Evolutionary conservation across 805 yeast genomes (phyloP), one percentile per base, ranked within the genome.

Genomic region (Candida namnaoensis): DNA sequence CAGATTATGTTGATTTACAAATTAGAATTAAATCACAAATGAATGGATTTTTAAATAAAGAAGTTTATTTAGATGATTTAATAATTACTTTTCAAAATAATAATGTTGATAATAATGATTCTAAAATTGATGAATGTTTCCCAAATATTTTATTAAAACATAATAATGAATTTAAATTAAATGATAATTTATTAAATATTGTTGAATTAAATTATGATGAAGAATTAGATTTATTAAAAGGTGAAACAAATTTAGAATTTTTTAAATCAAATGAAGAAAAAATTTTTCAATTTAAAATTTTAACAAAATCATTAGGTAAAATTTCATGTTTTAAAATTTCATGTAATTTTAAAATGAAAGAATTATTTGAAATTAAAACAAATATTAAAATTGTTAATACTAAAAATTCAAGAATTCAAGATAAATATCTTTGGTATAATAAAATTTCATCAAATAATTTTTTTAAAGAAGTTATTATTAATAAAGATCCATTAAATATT

Each of bases 1-100:
- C 56, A 1, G 41, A 49, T 9, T n/a, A 38, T 1, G 34, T 46
- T 32, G 33, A 42, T 1, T 45, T 68, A 9, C 74, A 70, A 44
- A 2, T 70, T 7, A 43, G 44, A 1, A 35, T 70, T 19, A 46
- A 44, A 7, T 61, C 62, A 3, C 47, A 42, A n/a, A 46, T 53
- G 27, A 62, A 61, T 44, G 40, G 40, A 23, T 41, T 48, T 5
- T 30, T 50, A 26, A 26, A 11, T 24, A 41, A 36, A 3, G 23
- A 15, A 1, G 33, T 41, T 14, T 32, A 7, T 4, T 15, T 51
- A 11, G 45, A 44, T 33, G 50, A 49, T 19, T 13, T 47, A 3
- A 25, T 41, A 0, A 23, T 46, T 9, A 36, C 41, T 1, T 45
- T 50, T 32, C 44, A 49, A 19, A 50, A 50, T 27, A 27, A 7